Evolutionary conservation across 1,139 yeast genomes (phyloP), one percentile per base, ranked within the genome.

Genomic region (Candida dubliniensis): DNA sequence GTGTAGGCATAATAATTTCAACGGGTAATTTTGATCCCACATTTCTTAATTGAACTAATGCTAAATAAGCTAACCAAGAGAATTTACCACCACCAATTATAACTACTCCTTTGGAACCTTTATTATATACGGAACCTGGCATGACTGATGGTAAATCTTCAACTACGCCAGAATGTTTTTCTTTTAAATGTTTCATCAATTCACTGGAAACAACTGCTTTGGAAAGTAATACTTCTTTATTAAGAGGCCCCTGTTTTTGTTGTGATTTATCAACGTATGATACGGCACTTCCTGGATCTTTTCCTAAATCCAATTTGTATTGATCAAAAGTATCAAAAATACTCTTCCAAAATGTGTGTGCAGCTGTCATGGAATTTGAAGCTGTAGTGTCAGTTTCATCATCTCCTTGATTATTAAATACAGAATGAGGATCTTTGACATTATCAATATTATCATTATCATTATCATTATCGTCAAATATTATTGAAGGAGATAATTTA

Each of bases 61-160:
- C 62, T 40, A 71, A 59, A 46, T 69, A 69, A 1, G 74, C 58
- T 8, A 71, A 52, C 76, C 76, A 71, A 9, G 74, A 64, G 40
- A 62, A 71, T 40, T 57, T 57, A 4, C 63, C 66, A 2, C 76
- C 76, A 1, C 76, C 76, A 26, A 71, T 66, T 36, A 69, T 44
- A 1, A 69, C 75, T 2, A 67, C 57, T 30, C 76, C 76, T 34
- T 47, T 58, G 0, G 68, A 53, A 8, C 55, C 61, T 34, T 57
- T 49, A 14, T 54, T 58, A 47, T 61, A 69, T 2, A 66, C 59
- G 0, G 61, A 36, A 6, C 49, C 50, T 2, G 64, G 54, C n/a
- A 67, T 48, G 26, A 54, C 50, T 4, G 47, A 43, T 0, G 75
- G 74, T 23, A 71, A 51, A 24, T 54, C 51, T 5, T 49, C 40